Base-by-base conservation (phyloP, 768 basidiomycete genomes). In the Strobilomyces echinocephalus region DNA sequence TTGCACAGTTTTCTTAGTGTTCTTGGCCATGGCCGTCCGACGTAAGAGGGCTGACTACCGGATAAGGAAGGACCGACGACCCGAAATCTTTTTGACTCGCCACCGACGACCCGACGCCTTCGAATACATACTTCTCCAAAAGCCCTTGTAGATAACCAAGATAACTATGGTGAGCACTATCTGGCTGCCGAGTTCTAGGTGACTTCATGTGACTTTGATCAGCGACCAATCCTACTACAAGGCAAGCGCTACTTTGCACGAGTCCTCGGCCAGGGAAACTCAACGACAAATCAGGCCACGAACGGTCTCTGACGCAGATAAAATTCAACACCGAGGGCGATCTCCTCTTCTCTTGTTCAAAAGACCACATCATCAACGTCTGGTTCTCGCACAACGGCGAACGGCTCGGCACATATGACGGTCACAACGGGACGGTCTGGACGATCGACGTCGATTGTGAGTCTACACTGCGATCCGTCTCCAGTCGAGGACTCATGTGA, bases 301-400 rank as follows among this genome's bases (percentile, higher is more conserved):
- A 97, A 76, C 92, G 95, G 66, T 89, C 95, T 47, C 77, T 98
- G 64, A 97, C 95, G 8, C 93, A 97, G 75, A 90, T 97, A 81
- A 93, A 92, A 76, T 98, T 91, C 80, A 99, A 97, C 75, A 72
- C 78, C 49, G 97, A 98, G 67, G 97, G 97, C 59, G 97, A 98
- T 73, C 79, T 99, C 15, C 78, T 99, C 47, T 97, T 99, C 72
- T 87, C 93, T 21, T 91, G 88, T 67, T 93, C 92, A 62, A 99
- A 99, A 79, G 97, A 99, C 70, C 81, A 88, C 63, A 71, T 91
- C 61, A 90, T 97, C 70, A 97, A 97, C 68, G 94, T 92, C 47
- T 98, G 95, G 95, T 97, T 81, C 70, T 87, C 94, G 12, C 91
- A 95, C 64, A 99, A 99, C 63, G 97, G 97, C 47, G 97, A 98